These are phyloP conservation scores for Adiantum capillusveneris DNA, from an alignment of 75 land plant species.

Conservation along the genomic window DNA sequence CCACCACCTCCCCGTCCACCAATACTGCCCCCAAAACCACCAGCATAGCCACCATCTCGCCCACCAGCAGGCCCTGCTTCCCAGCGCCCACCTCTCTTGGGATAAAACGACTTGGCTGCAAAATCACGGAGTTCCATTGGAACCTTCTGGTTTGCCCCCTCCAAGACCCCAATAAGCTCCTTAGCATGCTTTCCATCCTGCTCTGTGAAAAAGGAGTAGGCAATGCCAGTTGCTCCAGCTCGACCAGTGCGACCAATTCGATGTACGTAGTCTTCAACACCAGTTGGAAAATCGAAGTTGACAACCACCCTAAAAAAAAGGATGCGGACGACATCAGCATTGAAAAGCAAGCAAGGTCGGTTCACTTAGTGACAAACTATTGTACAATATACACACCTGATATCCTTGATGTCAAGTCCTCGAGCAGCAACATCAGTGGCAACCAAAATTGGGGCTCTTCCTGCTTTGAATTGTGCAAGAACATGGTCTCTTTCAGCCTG, in stretches of 20 bases:
- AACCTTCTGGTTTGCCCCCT: conserved; percentile 81
- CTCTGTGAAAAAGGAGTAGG: conserved; percentile 83
- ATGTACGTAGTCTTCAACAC: conserved; percentile 95
- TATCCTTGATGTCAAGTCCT: conserved; percentile 96
- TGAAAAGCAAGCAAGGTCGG: no score
- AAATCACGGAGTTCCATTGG: conserved; percentile 77
- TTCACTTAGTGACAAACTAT: no score
- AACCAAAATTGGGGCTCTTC: conserved; percentile 72
- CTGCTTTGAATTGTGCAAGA: conserved; percentile 69
- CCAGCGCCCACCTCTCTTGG: conserved; percentile 44
- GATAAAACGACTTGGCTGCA: conserved; percentile 41
- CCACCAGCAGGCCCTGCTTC: conserved; percentile 36
- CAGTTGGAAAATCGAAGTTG: conserved; percentile 94
- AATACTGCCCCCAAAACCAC: conserved; percentile 39
- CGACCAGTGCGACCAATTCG: conserved; percentile 97
- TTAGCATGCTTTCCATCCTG: conserved; percentile 83
- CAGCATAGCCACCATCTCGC: conserved; percentile 10
- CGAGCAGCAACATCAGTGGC: conserved; percentile 99
- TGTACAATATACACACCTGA: conserved; percentile 47
- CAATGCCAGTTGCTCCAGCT: conserved; percentile 95
- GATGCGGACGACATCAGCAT: no score
- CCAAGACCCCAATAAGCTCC: conserved; percentile 80
- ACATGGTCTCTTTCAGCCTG: conserved; percentile 88
- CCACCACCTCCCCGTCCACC: conserved; percentile 29
- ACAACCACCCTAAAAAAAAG: conserved; percentile 89